These are phyloP conservation scores for Backusella liffmaniae DNA, from an alignment of 192 early-diverging fungal species.

Conservation along the genomic window DNA sequence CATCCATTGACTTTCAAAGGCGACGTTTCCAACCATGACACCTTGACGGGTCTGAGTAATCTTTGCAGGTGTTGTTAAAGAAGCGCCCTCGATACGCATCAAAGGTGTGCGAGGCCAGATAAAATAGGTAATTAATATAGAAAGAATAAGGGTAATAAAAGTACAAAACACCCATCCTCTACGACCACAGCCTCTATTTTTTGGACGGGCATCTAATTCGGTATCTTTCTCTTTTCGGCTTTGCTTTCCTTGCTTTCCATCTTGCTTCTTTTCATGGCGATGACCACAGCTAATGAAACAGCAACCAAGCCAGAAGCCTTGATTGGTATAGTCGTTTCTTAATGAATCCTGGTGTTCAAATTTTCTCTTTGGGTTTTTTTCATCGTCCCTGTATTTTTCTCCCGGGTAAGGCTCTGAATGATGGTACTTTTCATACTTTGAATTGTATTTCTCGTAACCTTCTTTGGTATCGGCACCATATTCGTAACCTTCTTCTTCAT, in stretches of 20 bases:
- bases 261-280: slow-evolving; percentile 7
- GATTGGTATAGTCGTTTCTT: not conserved
- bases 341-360: not conserved
- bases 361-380: not conserved
- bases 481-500: not conserved
- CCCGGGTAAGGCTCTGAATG: not conserved
- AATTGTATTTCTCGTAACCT: slow-evolving; percentile 2
- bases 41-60: slow-evolving; percentile 21
- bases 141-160: slow-evolving; percentile 15
- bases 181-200: slow-evolving; percentile 16
- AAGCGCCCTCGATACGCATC: slow-evolving; percentile 26
- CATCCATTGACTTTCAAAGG: slow-evolving; percentile 32
- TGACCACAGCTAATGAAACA: slow-evolving; percentile 22
- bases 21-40: slow-evolving; percentile 21
- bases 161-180: slow-evolving; percentile 23
- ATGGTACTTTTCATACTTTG: not conserved
- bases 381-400: not conserved
- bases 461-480: not conserved
- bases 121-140: slow-evolving; percentile 10
- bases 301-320: slow-evolving; percentile 29
- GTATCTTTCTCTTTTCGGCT: not conserved
- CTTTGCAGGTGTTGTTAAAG: slow-evolving; percentile 14
- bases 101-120: slow-evolving; percentile 27
- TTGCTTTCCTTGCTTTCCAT: not conserved
- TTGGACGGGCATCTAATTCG: slow-evolving; percentile 4